Base-by-base conservation (phyloP, 2,329 filamentous ascomycete genomes). In the Chaetomiaceae sp. region DNA sequence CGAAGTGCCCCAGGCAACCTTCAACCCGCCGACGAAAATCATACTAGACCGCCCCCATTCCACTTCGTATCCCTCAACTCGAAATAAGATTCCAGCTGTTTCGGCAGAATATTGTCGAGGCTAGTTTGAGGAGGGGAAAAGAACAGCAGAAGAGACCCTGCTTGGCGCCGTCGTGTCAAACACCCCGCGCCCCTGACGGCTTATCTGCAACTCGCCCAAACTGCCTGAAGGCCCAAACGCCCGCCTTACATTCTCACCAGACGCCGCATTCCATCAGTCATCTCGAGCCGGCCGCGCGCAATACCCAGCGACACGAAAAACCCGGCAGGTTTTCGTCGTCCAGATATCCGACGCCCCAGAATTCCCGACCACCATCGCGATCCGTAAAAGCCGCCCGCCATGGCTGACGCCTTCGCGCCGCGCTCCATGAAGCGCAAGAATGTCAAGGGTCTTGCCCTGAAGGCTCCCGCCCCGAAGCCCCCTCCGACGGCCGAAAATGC, bases 371-470 rank as follows among this genome's bases (percentile, higher is more conserved):
- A 27, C 17, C 25, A 30, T 14, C 17, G 20, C 34, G 30, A 38
- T 19, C 33, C 50, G 46, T 47, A 53, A 49, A 6, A 39, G 19
- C 27, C 12, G 49, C 56, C 61, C 67, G 68, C 58, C 66, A 85
- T 85, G 82, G 77, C 78, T 62, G 81, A 84, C 63, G 65, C 72
- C 30, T 83, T 84, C 61, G 79, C 79, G 57, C 79, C 79, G 71
- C 81, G 81, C 71, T 95, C 93, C 55, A 87, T 99, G 85, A 97
- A 96, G 84, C 86, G 92, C 78, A 96, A 97, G 82, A 99, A 99
- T 69, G 87, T 95, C 70, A 97, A 97, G 75, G 92, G 91, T 33
- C 85, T 99, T 44, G 91, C 90, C 60, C 77, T 99, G 66, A 91
- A 83, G 63, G 84, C 88, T 44, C 83, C 86, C 20, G 79, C 86